Percentiles rank a stretch among this genome's conserved stretches.
Conservation (phyloP, 139 green algal genomes). For the Pseudopediastrum boryanum region DNA sequence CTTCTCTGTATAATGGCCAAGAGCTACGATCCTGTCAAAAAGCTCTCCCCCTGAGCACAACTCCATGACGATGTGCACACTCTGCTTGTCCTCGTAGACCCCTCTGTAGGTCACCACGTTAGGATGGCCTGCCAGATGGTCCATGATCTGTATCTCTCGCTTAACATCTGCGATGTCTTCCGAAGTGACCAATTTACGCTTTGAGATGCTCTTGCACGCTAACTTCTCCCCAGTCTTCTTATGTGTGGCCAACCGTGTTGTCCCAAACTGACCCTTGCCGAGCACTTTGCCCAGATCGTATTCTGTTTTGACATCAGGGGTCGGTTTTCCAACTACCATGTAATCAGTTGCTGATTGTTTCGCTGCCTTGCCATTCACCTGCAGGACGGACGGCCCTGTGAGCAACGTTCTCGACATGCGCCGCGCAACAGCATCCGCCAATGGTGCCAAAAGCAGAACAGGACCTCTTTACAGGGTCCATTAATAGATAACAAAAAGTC, state of each 20-base stretch:
- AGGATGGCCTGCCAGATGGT: constrained; percentile 78
- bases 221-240: constrained; percentile 57
- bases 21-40: constrained; percentile 94
- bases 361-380: too few species aligned
- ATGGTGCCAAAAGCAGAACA: too few species aligned
- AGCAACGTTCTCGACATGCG: too few species aligned
- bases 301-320: too few species aligned
- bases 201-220: constrained; percentile 95
- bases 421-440: too few species aligned
- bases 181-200: constrained; percentile 84
- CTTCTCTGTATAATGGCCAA: constrained; percentile 74
- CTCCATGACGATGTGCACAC: constrained; percentile 93
- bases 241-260: constrained; percentile 57
- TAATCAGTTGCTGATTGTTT: too few species aligned
- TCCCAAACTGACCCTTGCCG: constrained; percentile 79
- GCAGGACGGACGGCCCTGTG: too few species aligned
- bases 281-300: constrained; percentile 61
- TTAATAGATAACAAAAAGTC: too few species aligned
- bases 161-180: constrained; percentile 96
- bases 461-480: too few species aligned
- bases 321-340: too few species aligned
- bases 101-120: constrained; percentile 52
- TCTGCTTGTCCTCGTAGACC: constrained; percentile 86
- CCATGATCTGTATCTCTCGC: constrained; percentile 95
- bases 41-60: constrained; percentile 94